A percentile compares a stretch with the other conserved stretches of the same genome.
Conservation (phyloP, 495 filamentous ascomycete species). For the Penicillium arizonense region DNA sequence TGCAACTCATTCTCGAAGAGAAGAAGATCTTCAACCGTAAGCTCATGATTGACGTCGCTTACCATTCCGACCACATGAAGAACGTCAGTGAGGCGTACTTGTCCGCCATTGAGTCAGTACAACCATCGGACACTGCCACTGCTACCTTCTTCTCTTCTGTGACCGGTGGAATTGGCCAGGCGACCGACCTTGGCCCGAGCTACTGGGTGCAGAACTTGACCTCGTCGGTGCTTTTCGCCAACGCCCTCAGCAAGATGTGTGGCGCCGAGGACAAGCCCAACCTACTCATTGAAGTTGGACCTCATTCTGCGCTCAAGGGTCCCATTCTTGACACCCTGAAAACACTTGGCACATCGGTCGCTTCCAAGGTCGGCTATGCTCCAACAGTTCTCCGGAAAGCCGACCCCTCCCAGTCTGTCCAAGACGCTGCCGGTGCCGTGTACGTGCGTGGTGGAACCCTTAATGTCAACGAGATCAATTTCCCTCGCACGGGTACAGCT, state of each 20-base stretch:
- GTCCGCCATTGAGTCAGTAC: constrained; percentile 22
- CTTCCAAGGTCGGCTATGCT: constrained; percentile 22
- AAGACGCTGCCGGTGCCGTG: constrained; percentile 20
- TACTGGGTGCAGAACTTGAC: constrained; percentile 1
- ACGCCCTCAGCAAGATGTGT: constrained; percentile 19
- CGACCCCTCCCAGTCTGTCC: constrained; percentile 16
- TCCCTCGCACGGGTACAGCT: constrained; percentile 8
- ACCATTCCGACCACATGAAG: constrained; percentile 33
- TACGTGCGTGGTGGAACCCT: constrained; percentile 21
- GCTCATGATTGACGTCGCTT: constrained; percentile 26
- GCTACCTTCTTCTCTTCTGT: constrained; percentile 26
- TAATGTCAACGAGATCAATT: constrained; percentile 24
- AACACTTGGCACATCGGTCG: constrained; percentile 7
- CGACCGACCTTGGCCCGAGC: constrained; percentile 20
- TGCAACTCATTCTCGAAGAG: neutral
- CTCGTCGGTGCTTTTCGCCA: constrained; percentile 19
- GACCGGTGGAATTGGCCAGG: constrained; percentile 23
- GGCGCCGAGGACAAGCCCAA: constrained; percentile 9
- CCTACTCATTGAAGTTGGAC: constrained; percentile 23
- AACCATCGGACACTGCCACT: neutral
- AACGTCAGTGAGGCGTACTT: constrained; percentile 19
- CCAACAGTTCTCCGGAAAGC: constrained; percentile 25
- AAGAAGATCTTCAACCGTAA: constrained; percentile 19
- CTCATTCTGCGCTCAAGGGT: neutral
- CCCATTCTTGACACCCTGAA: constrained; percentile 31